Conservation (phyloP, 768 basidiomycete genomes). For the Filobasidium floriforme region DNA sequence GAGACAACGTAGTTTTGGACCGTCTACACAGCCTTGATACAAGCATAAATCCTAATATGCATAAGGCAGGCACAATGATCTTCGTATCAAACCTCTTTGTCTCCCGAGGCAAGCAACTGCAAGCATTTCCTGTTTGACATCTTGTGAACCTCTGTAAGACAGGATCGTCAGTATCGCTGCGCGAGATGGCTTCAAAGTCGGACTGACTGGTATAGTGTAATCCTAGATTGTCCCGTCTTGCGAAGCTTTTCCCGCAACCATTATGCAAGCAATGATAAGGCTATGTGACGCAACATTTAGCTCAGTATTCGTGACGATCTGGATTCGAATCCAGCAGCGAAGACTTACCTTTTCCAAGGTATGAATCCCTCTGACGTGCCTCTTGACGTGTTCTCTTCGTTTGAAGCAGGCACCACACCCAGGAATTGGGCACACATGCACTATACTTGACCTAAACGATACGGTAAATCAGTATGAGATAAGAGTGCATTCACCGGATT, state of each 20-base stretch:
- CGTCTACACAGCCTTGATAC: no score
- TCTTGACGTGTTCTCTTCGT: constrained; percentile 23
- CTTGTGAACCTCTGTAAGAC: neutral
- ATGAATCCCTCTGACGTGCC: constrained; percentile 23
- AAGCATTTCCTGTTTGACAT: neutral
- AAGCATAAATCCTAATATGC: no score
- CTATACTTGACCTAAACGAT: constrained; percentile 13
- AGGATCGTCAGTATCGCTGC: neutral
- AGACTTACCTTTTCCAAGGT: constrained; percentile 22
- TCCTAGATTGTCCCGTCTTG: constrained; percentile 22
- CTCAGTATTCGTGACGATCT: neutral
- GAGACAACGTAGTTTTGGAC: no score
- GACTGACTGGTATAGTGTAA: constrained; percentile 22
- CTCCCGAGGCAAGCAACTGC: neutral
- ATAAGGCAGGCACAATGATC: no score
- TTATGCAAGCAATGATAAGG: constrained; percentile 14
- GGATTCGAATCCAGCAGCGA: neutral
- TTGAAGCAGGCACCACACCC: constrained; percentile 22
- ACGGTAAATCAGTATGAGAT: constrained; percentile 1
- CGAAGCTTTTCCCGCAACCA: constrained; percentile 11
- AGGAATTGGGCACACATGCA: constrained; percentile 25
- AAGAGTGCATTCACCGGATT: neutral
- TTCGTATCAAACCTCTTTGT: neutral
- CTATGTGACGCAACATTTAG: neutral
- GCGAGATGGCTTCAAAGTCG: neutral